Percentiles rank a stretch among this genome's conserved stretches.
phyloP scores from a whole-genome alignment of 1,139 yeast genomes.

The Suzukiozyma palmioleophila region DNA sequence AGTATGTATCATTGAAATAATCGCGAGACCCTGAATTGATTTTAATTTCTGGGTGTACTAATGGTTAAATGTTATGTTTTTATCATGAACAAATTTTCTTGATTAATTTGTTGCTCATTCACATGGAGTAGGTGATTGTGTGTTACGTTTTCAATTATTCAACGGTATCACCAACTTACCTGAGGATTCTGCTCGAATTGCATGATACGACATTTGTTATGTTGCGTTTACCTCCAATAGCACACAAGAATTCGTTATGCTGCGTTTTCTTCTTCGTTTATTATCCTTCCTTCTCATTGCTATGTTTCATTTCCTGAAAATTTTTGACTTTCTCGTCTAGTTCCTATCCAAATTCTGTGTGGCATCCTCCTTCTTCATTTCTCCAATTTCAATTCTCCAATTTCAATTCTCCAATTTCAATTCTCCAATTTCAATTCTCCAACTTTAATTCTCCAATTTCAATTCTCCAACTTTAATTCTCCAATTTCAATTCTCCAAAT shows the following conservation, averaged over 20 bases:
- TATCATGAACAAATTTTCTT: neutral
- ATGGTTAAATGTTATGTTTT: neutral
- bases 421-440: neutral
- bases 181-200: too few species aligned
- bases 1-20: conserved; percentile 39
- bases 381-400: neutral
- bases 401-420: too few species aligned
- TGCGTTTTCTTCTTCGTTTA: conserved; percentile 6
- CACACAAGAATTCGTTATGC: too few species aligned
- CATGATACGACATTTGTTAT: too few species aligned
- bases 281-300: conserved; percentile 5
- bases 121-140: neutral
- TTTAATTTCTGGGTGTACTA: neutral
- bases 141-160: too few species aligned
- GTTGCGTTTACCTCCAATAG: too few species aligned
- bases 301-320: conserved; percentile 2
- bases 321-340: conserved; percentile 2
- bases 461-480: conserved; percentile 6
- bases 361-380: conserved; percentile 6
- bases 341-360: conserved; percentile 2
- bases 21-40: too few species aligned
- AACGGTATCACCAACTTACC: too few species aligned
- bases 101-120: too few species aligned
- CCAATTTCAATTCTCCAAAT: neutral
- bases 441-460: conserved; percentile 5